Conservation (phyloP, 257 asterid species). For the Phtheirospermum japonicum region DNA sequence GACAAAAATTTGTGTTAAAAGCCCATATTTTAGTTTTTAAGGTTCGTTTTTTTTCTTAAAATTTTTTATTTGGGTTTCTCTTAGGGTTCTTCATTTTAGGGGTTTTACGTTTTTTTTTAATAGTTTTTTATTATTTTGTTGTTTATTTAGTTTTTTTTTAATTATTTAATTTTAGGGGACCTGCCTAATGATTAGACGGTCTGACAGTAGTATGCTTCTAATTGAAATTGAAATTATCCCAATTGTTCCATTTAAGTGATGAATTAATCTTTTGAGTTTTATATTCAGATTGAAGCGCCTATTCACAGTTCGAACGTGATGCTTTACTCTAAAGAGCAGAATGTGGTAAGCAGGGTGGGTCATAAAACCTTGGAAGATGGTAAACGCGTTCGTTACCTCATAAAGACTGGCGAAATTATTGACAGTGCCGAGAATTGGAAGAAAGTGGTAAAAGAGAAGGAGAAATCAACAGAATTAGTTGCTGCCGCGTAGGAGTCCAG, state of each 20-base stretch:
- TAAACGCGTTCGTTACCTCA: slow-evolving; percentile 79
- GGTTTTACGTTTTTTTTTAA: too few relatives aligned
- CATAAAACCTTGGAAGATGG: slow-evolving; percentile 84
- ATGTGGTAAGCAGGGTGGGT: slow-evolving; percentile 84
- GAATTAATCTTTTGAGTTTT: not conserved
- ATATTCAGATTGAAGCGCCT: slow-evolving; percentile 83
- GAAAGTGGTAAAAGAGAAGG: slow-evolving; percentile 53
- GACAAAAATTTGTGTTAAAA: too few relatives aligned
- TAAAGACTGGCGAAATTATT: slow-evolving; percentile 87
- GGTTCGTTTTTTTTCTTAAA: too few relatives aligned
- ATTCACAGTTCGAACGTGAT: slow-evolving; percentile 97
- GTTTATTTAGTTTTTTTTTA: too few relatives aligned
- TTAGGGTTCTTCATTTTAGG: too few relatives aligned
- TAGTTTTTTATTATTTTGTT: too few relatives aligned
- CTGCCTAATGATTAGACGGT: too few relatives aligned
- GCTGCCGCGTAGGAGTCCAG: slow-evolving; percentile 48
- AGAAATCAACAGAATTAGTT: slow-evolving; percentile 48
- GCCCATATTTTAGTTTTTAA: too few relatives aligned
- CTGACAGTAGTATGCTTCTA: too few relatives aligned
- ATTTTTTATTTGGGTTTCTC: too few relatives aligned
- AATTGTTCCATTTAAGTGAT: not conserved
- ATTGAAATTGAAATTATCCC: not conserved
- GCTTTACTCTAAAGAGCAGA: slow-evolving; percentile 84
- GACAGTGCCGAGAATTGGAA: slow-evolving; percentile 94
- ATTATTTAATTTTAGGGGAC: too few relatives aligned